Evolutionary conservation across 2,329 filamentous ascomycete species (phyloP), one percentile per base, ranked within the genome.

Genomic region (Calonectria hongkongensis): DNA sequence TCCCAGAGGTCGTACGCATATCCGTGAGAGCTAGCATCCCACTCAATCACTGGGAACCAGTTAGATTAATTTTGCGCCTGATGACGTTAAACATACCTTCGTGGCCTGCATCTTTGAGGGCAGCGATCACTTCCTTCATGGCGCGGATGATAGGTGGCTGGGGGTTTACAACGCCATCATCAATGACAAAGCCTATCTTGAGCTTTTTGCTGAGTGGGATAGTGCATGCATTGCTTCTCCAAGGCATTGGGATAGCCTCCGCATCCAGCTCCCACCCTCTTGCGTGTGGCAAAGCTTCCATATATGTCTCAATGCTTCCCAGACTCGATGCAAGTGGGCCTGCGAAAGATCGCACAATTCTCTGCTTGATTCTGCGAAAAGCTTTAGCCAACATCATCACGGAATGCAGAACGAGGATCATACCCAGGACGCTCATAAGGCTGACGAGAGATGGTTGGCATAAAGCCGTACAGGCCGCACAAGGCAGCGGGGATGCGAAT

Each of bases 361-460:
- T 68, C n/a, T 73, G 71, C 27, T 56, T 70, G 15, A 48, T 41
- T 25, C 71, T 73, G 13, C 9, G 16, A 15, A 18, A 1, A 1
- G 3, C 13, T 2, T 50, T 48, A 54, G 65, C 10, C 36, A 51
- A 1, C 28, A 30, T 25, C 6, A 4, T 41, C n/a, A 21, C 12
- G 28, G 6, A 12, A 2, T 4, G 7, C 28, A 27, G 21, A 8
- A 6, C 18, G 2, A 4, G 12, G 12, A 47, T 39, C n/a, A 18
- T 58, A 73, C 71, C 71, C 71, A 25, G 36, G 50, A 21, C 71
- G 56, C 25, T 73, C 71, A 30, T 73, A 73, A 3, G 71, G 67
- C 25, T 73, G 71, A 18, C 71, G 64, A 21, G 67, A 65, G 41
- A 65, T 60, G 18, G 71, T 73, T 18, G 71, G 71, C 30, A 68